Evolutionary conservation across 768 basidiomycete genomes (phyloP).

Genomic region (Podaxis sp.): DNA sequence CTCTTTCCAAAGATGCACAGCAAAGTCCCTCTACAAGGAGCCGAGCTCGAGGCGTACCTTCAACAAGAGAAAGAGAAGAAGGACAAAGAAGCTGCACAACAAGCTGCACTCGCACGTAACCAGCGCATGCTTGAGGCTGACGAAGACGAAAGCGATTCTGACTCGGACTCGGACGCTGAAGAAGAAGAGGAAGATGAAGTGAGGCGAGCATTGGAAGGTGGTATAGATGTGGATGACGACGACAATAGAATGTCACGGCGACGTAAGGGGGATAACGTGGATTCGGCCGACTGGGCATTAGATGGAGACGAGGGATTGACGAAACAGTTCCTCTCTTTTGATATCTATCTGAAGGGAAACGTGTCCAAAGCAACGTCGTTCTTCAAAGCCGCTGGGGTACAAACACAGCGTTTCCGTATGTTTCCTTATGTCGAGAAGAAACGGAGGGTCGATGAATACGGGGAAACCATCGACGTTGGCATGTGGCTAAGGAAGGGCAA

Average conservation of each 20-base stretch:
- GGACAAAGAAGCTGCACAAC: conserved; percentile 83
- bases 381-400: conserved; percentile 73
- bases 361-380: conserved; percentile 82
- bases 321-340: conserved; percentile 79
- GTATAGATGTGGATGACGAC: conserved; percentile 41
- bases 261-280: conserved; percentile 37
- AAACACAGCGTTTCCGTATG: conserved; percentile 87
- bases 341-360: conserved; percentile 97
- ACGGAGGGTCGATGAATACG: conserved; percentile 90
- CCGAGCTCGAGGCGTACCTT: conserved; percentile 78
- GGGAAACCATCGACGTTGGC: conserved; percentile 91
- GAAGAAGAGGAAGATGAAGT: conserved; percentile 69
- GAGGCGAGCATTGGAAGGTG: conserved; percentile 48
- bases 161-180: conserved; percentile 64
- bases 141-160: conserved; percentile 79
- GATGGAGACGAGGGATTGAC: conserved; percentile 75
- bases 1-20: conserved; percentile 60
- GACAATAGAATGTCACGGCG: conserved; percentile 20
- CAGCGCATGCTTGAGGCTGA: conserved; percentile 93
- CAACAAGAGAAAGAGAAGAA: conserved; percentile 70
- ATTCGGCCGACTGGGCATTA: conserved; percentile 62
- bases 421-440: conserved; percentile 96
- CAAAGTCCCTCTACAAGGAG: conserved; percentile 86
- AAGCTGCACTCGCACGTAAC: conserved; percentile 77
- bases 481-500: conserved; percentile 94